Conservation (phyloP, 805 yeast species). For the Zygoascus biomembranicola region DNA sequence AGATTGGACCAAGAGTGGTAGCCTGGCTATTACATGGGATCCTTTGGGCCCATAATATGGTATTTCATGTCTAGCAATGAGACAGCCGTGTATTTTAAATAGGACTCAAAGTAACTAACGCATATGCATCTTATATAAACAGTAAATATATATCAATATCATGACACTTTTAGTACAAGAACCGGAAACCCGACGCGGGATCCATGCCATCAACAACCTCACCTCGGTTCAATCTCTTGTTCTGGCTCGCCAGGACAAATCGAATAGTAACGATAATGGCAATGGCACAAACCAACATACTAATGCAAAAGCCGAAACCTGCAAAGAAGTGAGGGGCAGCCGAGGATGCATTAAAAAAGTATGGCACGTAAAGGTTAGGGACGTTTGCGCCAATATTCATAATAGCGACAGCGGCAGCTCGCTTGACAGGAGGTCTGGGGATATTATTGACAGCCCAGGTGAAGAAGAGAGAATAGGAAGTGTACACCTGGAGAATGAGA, state of each 20-base stretch:
- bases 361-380: conserved; percentile 22
- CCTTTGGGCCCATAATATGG: conserved; percentile 6
- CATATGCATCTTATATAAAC: no score
- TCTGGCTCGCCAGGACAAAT: conserved; percentile 10
- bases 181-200: conserved; percentile 23
- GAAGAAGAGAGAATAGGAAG: conserved; percentile 44
- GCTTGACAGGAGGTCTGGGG: conserved; percentile 51
- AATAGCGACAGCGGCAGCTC: conserved; percentile 46
- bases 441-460: conserved; percentile 49
- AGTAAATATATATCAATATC: not conserved
- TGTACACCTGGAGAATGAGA: conserved; percentile 48
- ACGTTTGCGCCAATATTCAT: conserved; percentile 35
- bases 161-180: conserved; percentile 6
- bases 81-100: no score
- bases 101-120: no score
- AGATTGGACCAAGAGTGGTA: conserved; percentile 53
- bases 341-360: conserved; percentile 14
- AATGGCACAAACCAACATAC: conserved; percentile 12
- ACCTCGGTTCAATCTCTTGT: conserved; percentile 19
- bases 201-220: conserved; percentile 21
- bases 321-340: conserved; percentile 21
- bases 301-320: conserved; percentile 21
- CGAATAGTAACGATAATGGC: conserved; percentile 11
- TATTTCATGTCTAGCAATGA: no score
- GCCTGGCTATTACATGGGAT: conserved; percentile 23